Percentiles rank a stretch among this genome's conserved stretches.
Evolutionary conservation across 176 grass and related monocot genomes (phyloP).

Genomic region (Poa pratensis): DNA sequence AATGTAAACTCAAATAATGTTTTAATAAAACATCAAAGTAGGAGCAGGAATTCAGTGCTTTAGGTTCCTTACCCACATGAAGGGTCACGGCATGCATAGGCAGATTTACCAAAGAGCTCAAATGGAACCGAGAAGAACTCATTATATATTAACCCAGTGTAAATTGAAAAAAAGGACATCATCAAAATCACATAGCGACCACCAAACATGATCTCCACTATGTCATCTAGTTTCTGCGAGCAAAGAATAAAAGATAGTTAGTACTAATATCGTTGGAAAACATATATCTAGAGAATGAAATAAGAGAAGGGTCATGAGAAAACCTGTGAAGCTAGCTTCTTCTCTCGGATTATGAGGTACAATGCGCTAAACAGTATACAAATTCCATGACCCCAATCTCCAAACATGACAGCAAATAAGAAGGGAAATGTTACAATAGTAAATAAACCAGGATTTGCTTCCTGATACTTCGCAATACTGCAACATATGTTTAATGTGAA

Average conservation of each 20-base stretch:
- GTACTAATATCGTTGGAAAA: not conserved
- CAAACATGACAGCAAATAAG: slow-evolving; percentile 98
- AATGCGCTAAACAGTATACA: slow-evolving; percentile 71
- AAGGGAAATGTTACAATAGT: slow-evolving; percentile 97
- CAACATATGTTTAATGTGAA: slow-evolving; percentile 30
- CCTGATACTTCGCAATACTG: slow-evolving; percentile 90
- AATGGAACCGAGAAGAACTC: slow-evolving; percentile 98
- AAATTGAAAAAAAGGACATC: slow-evolving; percentile 94
- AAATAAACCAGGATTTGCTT: slow-evolving; percentile 91
- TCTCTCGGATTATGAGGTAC: slow-evolving; percentile 76
- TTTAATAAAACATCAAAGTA: not conserved
- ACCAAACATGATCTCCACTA: slow-evolving; percentile 92
- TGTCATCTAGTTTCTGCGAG: slow-evolving; percentile 82
- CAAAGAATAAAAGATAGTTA: slow-evolving; percentile 1
- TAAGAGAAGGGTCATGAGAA: slow-evolving; percentile 19
- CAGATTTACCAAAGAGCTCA: slow-evolving; percentile 89
- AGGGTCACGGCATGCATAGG: slow-evolving; percentile 77
- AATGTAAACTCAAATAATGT: slow-evolving; percentile 5
- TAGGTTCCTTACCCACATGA: slow-evolving; percentile 69
- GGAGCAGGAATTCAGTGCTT: not conserved
- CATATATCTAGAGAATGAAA: not conserved
- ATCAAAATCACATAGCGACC: slow-evolving; percentile 91
- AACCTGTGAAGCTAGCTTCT: slow-evolving; percentile 90
- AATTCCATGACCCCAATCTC: slow-evolving; percentile 94
- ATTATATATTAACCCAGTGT: slow-evolving; percentile 93